A percentile compares a stretch with the other conserved stretches of the same genome.
Conservation (phyloP, 768 basidiomycete genomes). For the Tulasnella sp. region DNA sequence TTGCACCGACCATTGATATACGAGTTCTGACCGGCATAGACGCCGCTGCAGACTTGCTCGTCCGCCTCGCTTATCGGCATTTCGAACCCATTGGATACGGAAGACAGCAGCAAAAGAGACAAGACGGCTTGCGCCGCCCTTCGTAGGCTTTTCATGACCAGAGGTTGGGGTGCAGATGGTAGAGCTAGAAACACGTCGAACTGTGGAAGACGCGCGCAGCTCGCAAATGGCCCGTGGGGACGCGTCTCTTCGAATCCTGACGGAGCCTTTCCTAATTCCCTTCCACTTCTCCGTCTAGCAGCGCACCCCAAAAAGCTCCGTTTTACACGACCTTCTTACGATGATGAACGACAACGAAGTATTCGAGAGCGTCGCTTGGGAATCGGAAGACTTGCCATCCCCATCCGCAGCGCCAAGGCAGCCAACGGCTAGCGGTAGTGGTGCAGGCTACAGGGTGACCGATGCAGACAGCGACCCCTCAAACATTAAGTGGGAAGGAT, state of each 20-base stretch:
- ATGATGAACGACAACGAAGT: conserved; percentile 47
- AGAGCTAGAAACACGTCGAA: conserved; percentile 12
- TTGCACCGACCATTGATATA: conserved; percentile 69
- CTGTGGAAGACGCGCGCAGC: neutral
- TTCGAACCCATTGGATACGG: conserved; percentile 47
- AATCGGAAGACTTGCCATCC: conserved; percentile 53
- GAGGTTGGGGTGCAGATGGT: neutral
- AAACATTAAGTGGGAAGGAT: conserved; percentile 89
- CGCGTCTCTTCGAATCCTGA: neutral
- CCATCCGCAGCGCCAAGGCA: conserved; percentile 43
- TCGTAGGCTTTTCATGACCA: conserved; percentile 10
- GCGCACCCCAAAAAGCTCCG: neutral
- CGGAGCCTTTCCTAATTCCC: neutral
- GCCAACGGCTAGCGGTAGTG: conserved; percentile 31
- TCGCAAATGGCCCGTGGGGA: neutral
- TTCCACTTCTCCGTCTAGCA: neutral
- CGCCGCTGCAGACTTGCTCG: conserved; percentile 91
- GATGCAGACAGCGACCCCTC: conserved; percentile 63
- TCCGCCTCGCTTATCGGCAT: conserved; percentile 70
- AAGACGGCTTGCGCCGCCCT: neutral
- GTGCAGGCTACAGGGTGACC: conserved; percentile 72
- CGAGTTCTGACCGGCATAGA: conserved; percentile 78
- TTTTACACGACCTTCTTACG: neutral
- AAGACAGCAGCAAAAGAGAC: conserved; percentile 22
- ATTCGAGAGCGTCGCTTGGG: conserved; percentile 90